These are phyloP conservation scores for Nematodospora anomalae DNA, from an alignment of 1,139 yeast species.

Conservation along the genomic window DNA sequence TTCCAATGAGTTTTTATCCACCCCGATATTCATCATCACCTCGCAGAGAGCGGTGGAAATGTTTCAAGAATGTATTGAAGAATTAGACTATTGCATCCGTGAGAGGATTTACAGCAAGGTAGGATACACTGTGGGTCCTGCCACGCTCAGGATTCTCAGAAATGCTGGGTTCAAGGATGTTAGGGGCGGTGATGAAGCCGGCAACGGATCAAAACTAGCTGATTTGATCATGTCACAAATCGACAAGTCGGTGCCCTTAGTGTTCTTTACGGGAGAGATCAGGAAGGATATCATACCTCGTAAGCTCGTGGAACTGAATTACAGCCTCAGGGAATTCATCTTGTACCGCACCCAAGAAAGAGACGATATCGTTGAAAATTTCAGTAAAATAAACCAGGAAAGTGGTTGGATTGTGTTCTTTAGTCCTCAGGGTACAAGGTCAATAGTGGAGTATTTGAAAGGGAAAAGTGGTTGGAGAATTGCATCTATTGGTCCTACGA, in stretches of 20 bases:
- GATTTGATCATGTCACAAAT: constrained; percentile 51
- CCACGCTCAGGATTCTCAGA: constrained; percentile 64
- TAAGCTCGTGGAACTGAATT: constrained; percentile 39
- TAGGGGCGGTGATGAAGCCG: constrained; percentile 74
- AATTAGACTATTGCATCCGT: constrained; percentile 19
- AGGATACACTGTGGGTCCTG: constrained; percentile 90
- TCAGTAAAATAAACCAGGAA: constrained; percentile 17
- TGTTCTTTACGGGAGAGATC: constrained; percentile 84
- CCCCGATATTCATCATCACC: constrained; percentile 65
- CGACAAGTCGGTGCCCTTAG: constrained; percentile 29
- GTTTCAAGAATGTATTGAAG: constrained; percentile 45
- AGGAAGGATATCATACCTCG: constrained; percentile 80
- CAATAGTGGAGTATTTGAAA: constrained; percentile 51
- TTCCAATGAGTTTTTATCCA: constrained; percentile 36
- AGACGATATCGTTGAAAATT: constrained; percentile 45
- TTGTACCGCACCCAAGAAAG: constrained; percentile 67
- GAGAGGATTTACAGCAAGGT: constrained; percentile 43
- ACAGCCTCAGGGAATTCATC: constrained; percentile 59
- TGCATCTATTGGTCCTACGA: constrained; percentile 94
- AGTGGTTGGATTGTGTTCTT: constrained; percentile 76
- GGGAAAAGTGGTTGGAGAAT: constrained; percentile 31
- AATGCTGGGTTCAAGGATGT: constrained; percentile 67
- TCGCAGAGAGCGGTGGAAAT: constrained; percentile 93
- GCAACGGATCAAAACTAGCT: constrained; percentile 75
- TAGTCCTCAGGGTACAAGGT: constrained; percentile 85